A percentile compares a stretch with the other conserved stretches of the same genome.
Conservation (phyloP, 306 rosid genomes). For the Lathyrus tuberosus region DNA sequence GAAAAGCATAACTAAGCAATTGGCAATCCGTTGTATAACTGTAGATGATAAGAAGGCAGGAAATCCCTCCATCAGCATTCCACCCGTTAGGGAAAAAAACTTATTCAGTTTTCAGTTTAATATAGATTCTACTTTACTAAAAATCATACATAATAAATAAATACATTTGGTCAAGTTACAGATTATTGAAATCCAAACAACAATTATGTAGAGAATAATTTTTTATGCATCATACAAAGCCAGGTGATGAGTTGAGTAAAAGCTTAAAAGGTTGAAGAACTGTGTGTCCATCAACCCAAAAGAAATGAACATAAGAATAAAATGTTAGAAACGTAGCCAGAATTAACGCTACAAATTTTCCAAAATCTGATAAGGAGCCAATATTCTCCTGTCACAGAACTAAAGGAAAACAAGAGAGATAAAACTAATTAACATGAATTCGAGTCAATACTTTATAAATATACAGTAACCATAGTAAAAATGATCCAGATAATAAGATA, state of each 20-base stretch:
- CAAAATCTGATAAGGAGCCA: slow-evolving; percentile 16
- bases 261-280: not conserved
- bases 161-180: not conserved
- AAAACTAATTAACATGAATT: slow-evolving; percentile 40
- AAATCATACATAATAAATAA: not conserved
- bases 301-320: not conserved
- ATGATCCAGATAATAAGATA: not conserved
- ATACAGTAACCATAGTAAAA: slow-evolving; percentile 34
- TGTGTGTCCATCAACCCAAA: not conserved
- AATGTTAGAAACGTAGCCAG: not conserved
- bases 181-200: not conserved
- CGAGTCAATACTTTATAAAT: slow-evolving; percentile 37
- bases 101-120: not conserved
- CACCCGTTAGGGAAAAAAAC: not conserved
- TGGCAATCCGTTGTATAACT: not conserved
- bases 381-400: slow-evolving; percentile 19
- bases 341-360: slow-evolving; percentile 3
- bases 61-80: not conserved
- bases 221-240: not conserved
- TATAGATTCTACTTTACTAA: not conserved
- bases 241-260: not conserved
- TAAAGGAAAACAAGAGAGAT: slow-evolving; percentile 7
- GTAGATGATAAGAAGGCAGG: not conserved
- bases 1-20: too few relatives aligned
- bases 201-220: not conserved